Evolutionary conservation across 768 basidiomycete genomes (phyloP).

Genomic region (Paxillus ammoniavirescens): DNA sequence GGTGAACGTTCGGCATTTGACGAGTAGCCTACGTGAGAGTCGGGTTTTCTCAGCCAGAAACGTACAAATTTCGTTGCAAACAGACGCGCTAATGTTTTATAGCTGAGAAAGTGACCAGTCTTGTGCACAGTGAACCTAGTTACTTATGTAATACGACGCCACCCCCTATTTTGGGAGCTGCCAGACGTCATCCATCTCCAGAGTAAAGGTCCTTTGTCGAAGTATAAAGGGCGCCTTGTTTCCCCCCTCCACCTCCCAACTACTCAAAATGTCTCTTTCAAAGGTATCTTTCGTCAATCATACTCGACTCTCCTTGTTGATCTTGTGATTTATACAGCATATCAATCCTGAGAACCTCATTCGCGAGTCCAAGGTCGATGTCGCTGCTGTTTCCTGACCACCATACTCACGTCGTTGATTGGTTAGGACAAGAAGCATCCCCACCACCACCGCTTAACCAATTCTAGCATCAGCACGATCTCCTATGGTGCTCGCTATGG

Average conservation of each 20-base stretch:
- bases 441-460: constrained; percentile 33
- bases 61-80: too few species aligned
- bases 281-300: constrained; percentile 39
- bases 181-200: too few species aligned
- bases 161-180: neutral
- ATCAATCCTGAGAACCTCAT: constrained; percentile 69
- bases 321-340: constrained; percentile 39
- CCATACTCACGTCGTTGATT: neutral
- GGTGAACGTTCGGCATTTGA: too few species aligned
- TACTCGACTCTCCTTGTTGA: neutral
- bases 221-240: neutral
- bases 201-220: too few species aligned
- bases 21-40: too few species aligned
- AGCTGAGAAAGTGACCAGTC: too few species aligned
- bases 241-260: constrained; percentile 10
- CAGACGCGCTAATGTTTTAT: too few species aligned
- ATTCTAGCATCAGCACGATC: constrained; percentile 31
- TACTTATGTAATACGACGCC: neutral
- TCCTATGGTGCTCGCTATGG: constrained; percentile 64
- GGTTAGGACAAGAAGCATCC: constrained; percentile 47
- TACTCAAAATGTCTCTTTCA: constrained; percentile 52
- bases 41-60: too few species aligned
- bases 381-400: neutral
- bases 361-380: constrained; percentile 48
- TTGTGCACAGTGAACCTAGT: too few species aligned